A percentile compares a stretch with the other conserved stretches of the same genome.
phyloP scores from a whole-genome alignment of 2,329 filamentous ascomycete genomes.

The Fonsecaea multimorphosa region DNA sequence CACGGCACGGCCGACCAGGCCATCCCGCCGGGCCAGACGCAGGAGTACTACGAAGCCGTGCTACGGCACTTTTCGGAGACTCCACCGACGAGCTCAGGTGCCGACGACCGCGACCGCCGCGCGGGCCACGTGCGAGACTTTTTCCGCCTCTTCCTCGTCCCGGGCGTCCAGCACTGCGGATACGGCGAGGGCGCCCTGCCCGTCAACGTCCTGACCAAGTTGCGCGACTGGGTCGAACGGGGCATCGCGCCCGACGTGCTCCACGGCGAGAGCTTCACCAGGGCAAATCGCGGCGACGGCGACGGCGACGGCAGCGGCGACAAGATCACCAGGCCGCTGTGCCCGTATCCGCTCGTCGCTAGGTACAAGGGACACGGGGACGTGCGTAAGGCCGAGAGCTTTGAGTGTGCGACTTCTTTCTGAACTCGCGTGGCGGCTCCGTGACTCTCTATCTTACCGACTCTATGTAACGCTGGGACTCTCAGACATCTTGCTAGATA shows the following conservation, averaged over 20 bases:
- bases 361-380: conserved; percentile 48
- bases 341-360: conserved; percentile 49
- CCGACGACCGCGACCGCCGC: not conserved
- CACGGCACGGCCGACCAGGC: conserved; percentile 50
- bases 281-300: no score
- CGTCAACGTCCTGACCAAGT: conserved; percentile 45
- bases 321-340: conserved; percentile 53
- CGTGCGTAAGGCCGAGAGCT: conserved; percentile 44
- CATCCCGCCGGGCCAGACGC: conserved; percentile 46
- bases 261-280: conserved; percentile 12
- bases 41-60: conserved; percentile 57
- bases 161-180: conserved; percentile 19
- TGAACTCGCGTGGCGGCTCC: no score
- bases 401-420: conserved; percentile 24
- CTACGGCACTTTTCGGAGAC: conserved; percentile 36
- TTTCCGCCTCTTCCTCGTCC: conserved; percentile 17
- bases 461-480: no score
- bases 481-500: no score
- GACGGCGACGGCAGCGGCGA: conserved; percentile 45
- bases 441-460: no score
- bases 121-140: not conserved
- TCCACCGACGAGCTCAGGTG: no score
- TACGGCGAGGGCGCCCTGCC: conserved; percentile 9
- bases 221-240: conserved; percentile 50
- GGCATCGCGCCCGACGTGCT: conserved; percentile 45